Evolutionary conservation across 306 rosid genomes (phyloP).

Genomic region (Abrus precatorius): DNA sequence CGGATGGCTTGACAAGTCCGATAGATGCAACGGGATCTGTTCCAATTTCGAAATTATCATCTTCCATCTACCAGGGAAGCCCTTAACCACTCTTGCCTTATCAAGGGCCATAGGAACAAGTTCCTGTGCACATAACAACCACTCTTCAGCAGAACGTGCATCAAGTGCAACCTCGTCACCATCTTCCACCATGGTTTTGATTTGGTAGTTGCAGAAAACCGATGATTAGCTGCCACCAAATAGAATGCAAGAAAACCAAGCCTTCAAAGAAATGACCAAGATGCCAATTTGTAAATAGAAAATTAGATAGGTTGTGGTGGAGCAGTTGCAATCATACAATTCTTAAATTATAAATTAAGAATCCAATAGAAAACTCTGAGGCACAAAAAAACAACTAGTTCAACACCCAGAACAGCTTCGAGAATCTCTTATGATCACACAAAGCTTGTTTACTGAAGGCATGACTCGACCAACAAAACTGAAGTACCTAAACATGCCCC

Average conservation of each 20-base stretch:
- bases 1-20: constrained; percentile 92
- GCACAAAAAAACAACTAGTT: constrained; percentile 52
- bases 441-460: constrained; percentile 65
- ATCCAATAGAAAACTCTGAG: constrained; percentile 48
- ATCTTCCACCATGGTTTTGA: constrained; percentile 77
- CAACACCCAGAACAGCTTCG: constrained; percentile 68
- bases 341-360: constrained; percentile 58
- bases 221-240: constrained; percentile 46
- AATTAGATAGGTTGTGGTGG: constrained; percentile 61
- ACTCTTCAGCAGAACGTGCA: constrained; percentile 68
- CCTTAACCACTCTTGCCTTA: constrained; percentile 78
- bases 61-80: constrained; percentile 86
- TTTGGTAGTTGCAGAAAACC: constrained; percentile 41
- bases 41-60: constrained; percentile 81
- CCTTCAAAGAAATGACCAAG: constrained; percentile 49
- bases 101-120: constrained; percentile 74
- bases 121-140: constrained; percentile 69
- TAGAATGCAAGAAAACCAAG: constrained; percentile 48
- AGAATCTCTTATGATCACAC: constrained; percentile 74
- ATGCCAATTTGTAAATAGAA: constrained; percentile 47
- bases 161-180: constrained; percentile 50
- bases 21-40: constrained; percentile 77
- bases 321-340: constrained; percentile 75
- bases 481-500: constrained; percentile 68
- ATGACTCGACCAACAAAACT: constrained; percentile 63